phyloP scores from a whole-genome alignment of 2,329 filamentous ascomycete genomes.

The Fusarium nisikadoi region DNA sequence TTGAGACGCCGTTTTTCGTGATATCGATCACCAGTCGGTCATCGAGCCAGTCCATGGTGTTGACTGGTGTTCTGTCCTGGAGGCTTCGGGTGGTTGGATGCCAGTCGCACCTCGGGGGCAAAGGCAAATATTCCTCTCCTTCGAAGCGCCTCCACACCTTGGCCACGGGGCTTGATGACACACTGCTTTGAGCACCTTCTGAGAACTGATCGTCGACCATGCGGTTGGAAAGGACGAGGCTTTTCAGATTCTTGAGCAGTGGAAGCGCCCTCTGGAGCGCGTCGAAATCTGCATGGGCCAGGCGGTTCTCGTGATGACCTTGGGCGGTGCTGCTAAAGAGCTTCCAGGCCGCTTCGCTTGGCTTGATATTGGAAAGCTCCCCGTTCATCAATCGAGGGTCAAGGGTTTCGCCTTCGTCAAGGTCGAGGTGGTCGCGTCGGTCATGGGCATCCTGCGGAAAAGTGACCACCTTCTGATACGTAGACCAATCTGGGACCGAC shows the following conservation, averaged over 20 bases:
- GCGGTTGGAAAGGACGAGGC: neutral
- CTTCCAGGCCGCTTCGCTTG: neutral
- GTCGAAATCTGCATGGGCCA: neutral
- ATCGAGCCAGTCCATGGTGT: neutral
- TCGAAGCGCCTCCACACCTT: neutral
- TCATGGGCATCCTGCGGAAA: neutral
- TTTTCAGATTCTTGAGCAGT: neutral
- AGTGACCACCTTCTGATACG: neutral
- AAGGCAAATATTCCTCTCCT: neutral
- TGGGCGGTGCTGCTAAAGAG: neutral
- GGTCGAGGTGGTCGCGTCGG: neutral
- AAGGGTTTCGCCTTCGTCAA: no score
- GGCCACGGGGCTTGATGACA: neutral
- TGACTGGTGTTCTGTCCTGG: neutral
- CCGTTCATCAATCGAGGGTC: no score
- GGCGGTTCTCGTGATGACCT: neutral
- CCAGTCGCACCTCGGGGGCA: neutral
- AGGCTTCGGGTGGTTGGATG: neutral
- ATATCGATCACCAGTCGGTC: neutral
- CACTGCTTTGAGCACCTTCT: neutral
- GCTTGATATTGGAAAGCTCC: neutral
- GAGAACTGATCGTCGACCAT: fast-evolving
- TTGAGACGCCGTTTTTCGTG: neutral
- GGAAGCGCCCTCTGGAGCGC: neutral
- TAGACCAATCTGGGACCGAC: neutral